Base-by-base conservation (phyloP, 2,329 filamentous ascomycete species). In the Neocatenulostroma microsporum region DNA sequence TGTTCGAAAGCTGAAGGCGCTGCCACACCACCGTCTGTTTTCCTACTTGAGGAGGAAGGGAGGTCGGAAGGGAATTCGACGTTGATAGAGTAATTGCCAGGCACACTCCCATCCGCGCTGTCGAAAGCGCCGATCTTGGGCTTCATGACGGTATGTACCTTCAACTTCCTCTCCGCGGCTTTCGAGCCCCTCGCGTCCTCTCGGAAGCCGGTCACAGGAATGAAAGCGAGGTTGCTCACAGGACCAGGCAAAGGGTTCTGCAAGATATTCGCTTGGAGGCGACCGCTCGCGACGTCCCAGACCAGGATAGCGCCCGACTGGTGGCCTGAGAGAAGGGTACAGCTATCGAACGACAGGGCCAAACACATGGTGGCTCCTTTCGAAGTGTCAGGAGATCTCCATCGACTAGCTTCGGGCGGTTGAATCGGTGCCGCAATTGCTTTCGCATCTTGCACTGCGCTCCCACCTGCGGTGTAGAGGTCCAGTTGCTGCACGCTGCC, bases 401-500 rank as follows among this genome's bases (percentile, higher is more conserved):
- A 61, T 18, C 40, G 51, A 7, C 59, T 59, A 30, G 57, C 54
- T 12, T 52, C 36, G 3, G 58, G 41, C 11, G 66, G 63, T 36
- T 67, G 64, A 7, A 69, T 50, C 57, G 42, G 64, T 27, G 46
- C 47, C 12, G 43, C 30, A 9, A 50, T 42, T 20, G 44, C 33
- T 7, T 21, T 27, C 10, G 33, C 45, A 31, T 46, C 45, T n/a
- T 54, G 47, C 3, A 51, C 37, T 13, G 49, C 37, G 36, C 46
- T 41, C 21, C 45, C 12, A 7, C 29, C 5, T 4, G 24, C 15
- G 5, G 28, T 11, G 38, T 47, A 89, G 56, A 96, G 75, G 51
- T 94, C 84, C 13, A 94, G 67, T 11, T 84, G 72, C 56, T 86
- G 89, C 13, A 95, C 66, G 35, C 78, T 83, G 14, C 85, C 84